Evolutionary conservation across 305 asterid species (phyloP), one percentile per base, ranked within the genome.

Genomic region (Fraxinus dipetala): DNA sequence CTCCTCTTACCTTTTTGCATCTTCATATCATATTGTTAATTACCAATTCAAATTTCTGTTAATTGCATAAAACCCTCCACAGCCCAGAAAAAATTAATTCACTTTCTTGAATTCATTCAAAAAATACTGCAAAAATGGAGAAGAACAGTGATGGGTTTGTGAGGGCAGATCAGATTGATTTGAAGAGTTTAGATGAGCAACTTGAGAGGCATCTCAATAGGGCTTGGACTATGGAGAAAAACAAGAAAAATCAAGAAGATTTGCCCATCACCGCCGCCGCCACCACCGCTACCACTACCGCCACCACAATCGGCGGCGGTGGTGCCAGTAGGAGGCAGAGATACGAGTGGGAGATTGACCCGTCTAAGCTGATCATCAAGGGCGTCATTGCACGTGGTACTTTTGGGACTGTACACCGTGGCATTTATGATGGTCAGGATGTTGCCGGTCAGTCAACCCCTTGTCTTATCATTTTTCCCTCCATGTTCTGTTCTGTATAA

Each of bases 311-410:
- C 81, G 31, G 85, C 32, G 34, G 84, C 35, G 45, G 85, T 79
- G 30, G 81, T 72, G 43, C 86, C 43, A 30, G 78, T 31, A 36
- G 91, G 83, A 85, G 93, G 81, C 93, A 87, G 85, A 87, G 97
- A 86, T 88, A 87, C 3, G 97, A 94, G 24, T 94, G 98, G 98
- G 98, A 94, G 85, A 94, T 94, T 78, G 98, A 94, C 83, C 93
- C 97, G 8, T 82, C 94, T 1, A 92, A 94, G 87, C 78, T 92
- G 76, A 79, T 91, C 81, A 88, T 94, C 63, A 94, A 92, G 83
- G 76, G 84, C 20, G 95, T 89, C 13, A 90, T 94, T 63, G 98
- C 97, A 35, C 93, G 98, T 83, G 98, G 98, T 80, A 91, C 98
- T 54, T 94, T 94, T 51, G 97, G 95, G 59, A 92, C 96, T 11